Conservation (phyloP, 306 rosid species). For the Castanopsis chinensis region DNA sequence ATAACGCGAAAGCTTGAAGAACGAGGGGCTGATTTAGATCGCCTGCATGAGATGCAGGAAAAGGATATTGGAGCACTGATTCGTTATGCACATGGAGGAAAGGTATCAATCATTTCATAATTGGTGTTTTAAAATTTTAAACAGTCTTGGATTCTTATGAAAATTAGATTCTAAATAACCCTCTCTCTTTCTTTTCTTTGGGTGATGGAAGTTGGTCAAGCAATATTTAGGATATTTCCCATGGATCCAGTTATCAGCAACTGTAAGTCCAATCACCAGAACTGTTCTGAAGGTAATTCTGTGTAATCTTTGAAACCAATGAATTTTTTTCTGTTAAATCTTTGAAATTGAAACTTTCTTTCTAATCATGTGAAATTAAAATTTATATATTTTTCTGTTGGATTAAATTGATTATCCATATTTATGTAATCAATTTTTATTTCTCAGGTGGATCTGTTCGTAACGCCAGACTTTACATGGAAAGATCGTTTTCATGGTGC, state of each 20-base stretch:
- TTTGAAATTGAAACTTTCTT: neutral
- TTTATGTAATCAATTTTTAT: slow-evolving; percentile 13
- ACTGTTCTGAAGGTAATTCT: slow-evolving; percentile 84
- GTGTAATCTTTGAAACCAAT: neutral
- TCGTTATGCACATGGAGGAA: slow-evolving; percentile 90
- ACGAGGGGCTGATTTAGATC: slow-evolving; percentile 82
- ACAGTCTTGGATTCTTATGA: slow-evolving; percentile 12
- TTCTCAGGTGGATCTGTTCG: slow-evolving; percentile 72
- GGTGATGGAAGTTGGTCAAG: slow-evolving; percentile 61
- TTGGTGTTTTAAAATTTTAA: slow-evolving; percentile 14
- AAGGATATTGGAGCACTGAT: slow-evolving; percentile 89
- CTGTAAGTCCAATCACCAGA: slow-evolving; percentile 95
- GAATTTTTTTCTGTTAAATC: neutral
- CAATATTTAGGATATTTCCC: slow-evolving; percentile 87
- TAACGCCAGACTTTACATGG: slow-evolving; percentile 72
- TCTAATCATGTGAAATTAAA: neutral
- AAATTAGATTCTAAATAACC: slow-evolving; percentile 19
- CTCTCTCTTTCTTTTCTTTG: slow-evolving; percentile 20
- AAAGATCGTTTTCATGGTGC: slow-evolving; percentile 93
- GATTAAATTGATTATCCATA: slow-evolving; percentile 1
- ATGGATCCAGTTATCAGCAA: slow-evolving; percentile 84
- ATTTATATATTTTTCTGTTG: slow-evolving; percentile 1
- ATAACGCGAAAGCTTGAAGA: slow-evolving; percentile 82
- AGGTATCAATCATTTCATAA: slow-evolving; percentile 48
- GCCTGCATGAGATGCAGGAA: slow-evolving; percentile 85